Evolutionary conservation across 192 early-diverging fungal genomes (phyloP).

Genomic region (Coemansia sp.): DNA sequence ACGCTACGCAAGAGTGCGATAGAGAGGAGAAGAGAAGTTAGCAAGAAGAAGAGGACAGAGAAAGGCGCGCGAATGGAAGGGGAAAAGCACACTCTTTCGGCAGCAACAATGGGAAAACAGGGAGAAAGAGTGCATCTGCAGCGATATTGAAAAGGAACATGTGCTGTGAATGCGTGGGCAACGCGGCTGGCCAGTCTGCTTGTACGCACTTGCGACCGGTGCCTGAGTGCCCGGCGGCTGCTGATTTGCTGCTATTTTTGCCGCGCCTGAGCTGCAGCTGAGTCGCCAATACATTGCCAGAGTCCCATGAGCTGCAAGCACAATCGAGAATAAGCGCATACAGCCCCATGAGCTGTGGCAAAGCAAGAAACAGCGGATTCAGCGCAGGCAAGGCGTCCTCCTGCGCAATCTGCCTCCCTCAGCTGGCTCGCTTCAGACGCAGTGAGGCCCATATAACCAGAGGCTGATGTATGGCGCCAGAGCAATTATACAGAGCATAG

Average conservation of each 20-base stretch:
- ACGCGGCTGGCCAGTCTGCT: not conserved
- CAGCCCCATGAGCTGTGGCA: too few species aligned
- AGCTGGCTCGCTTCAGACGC: not conserved
- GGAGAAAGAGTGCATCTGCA: conserved; percentile 9
- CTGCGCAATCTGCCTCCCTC: not conserved
- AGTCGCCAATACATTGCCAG: not conserved
- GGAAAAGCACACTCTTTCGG: not conserved
- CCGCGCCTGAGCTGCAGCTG: not conserved
- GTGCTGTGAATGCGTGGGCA: not conserved
- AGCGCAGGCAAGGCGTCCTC: not conserved
- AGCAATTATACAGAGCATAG: too few species aligned
- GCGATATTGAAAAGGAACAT: not conserved
- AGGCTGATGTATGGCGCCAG: too few species aligned
- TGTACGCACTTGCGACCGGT: not conserved
- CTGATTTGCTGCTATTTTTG: conserved; percentile 15
- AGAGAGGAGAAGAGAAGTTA: not conserved
- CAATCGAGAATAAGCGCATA: too few species aligned
- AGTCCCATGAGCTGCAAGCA: not conserved
- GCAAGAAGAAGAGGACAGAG: conserved; percentile 1
- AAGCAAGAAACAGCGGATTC: not conserved
- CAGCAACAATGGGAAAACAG: not conserved
- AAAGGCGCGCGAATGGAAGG: not conserved
- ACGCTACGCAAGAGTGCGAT: conserved; percentile 4
- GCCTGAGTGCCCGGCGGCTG: not conserved
- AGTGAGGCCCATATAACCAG: too few species aligned